phyloP scores from a whole-genome alignment of 2,329 filamentous ascomycete genomes.

The Ascochyta lentis region DNA sequence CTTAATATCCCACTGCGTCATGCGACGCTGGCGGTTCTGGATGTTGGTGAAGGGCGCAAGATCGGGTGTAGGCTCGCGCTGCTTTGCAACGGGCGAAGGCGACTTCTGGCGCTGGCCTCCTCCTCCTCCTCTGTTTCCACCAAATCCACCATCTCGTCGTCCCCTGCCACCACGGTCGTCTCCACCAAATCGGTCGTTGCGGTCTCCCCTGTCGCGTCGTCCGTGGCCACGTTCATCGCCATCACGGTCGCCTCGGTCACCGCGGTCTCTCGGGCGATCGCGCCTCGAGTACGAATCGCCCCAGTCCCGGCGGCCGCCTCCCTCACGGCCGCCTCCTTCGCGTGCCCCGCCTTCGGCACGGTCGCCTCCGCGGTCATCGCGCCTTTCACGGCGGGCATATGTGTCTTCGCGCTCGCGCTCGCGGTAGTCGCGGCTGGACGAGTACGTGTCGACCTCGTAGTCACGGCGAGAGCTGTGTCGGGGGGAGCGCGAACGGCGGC shows the following conservation, averaged over 20 bases:
- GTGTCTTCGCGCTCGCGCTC: slow-evolving; percentile 93
- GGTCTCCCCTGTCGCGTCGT: slow-evolving; percentile 43
- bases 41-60: slow-evolving; percentile 85
- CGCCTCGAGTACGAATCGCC: slow-evolving; percentile 57
- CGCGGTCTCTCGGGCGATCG: slow-evolving; percentile 41
- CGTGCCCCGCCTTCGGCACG: slow-evolving; percentile 60
- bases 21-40: slow-evolving; percentile 82
- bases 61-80: slow-evolving; percentile 94
- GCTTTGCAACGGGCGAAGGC: slow-evolving; percentile 78
- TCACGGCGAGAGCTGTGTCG: slow-evolving; percentile 72
- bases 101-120: slow-evolving; percentile 68
- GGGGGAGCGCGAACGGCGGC: slow-evolving; percentile 85
- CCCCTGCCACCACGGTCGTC: slow-evolving; percentile 47
- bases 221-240: slow-evolving; percentile 44
- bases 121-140: slow-evolving; percentile 26
- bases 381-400: slow-evolving; percentile 71
- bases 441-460: slow-evolving; percentile 83
- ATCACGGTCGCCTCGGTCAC: slow-evolving; percentile 40
- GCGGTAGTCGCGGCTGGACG: slow-evolving; percentile 88
- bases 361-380: slow-evolving; percentile 61
- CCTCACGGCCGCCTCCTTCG: slow-evolving; percentile 39
- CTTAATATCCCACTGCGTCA: slow-evolving; percentile 99
- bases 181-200: slow-evolving; percentile 55
- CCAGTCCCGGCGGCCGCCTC: slow-evolving; percentile 64
- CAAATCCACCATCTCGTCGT: slow-evolving; percentile 29